Conservation (phyloP, 2,329 filamentous ascomycete species). For the Arthrinium phaeospermum region DNA sequence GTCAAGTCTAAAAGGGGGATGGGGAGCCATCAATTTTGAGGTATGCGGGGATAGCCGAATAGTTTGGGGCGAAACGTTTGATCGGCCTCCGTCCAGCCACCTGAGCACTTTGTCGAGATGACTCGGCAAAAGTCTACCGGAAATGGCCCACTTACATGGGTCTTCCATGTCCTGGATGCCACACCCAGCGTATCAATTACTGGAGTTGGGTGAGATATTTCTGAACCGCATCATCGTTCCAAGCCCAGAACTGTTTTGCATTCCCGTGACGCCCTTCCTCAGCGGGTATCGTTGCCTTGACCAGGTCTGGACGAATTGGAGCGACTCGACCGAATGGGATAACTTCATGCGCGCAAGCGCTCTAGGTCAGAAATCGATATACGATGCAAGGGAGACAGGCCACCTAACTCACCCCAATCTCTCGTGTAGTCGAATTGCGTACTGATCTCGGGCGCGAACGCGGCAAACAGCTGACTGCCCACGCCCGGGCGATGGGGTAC, state of each 20-base stretch:
- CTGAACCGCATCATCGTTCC: conserved; percentile 47
- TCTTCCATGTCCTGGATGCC: no score
- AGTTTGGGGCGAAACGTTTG: not conserved
- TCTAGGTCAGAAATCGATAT: no score
- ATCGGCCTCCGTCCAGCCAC: not conserved
- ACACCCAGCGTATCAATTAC: no score
- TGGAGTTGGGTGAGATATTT: no score
- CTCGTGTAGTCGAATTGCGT: conserved; percentile 34
- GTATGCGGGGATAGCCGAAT: not conserved
- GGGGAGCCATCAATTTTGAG: not conserved
- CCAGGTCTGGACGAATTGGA: conserved; percentile 41
- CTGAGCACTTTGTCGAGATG: not conserved
- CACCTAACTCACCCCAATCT: conserved; percentile 33
- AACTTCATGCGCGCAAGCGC: conserved; percentile 33
- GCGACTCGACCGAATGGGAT: conserved; percentile 52
- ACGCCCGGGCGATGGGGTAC: conserved; percentile 36
- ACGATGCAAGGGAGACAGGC: no score
- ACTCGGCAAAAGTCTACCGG: not conserved
- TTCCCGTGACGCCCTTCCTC: conserved; percentile 46
- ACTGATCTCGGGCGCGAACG: conserved; percentile 42
- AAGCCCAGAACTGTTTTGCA: conserved; percentile 49
- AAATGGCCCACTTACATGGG: not conserved
- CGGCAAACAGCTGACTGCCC: conserved; percentile 50
- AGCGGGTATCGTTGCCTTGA: conserved; percentile 36
- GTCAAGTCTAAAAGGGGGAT: not conserved